phyloP scores from a whole-genome alignment of 225 moss, liverwort and hornwort species.

The Bryoerythrophyllum caledonicum region DNA sequence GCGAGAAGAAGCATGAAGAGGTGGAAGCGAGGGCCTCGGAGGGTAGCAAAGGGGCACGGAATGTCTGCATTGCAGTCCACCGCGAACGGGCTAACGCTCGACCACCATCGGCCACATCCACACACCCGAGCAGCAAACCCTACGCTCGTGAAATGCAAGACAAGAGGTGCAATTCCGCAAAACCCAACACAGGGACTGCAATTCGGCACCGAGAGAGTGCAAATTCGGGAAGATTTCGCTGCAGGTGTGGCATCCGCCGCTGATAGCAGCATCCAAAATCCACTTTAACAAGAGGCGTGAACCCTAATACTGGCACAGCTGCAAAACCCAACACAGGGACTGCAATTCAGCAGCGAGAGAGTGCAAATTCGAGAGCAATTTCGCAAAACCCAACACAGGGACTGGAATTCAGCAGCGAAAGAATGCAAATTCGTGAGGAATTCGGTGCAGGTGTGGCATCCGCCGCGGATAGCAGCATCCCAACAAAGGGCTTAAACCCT shows the following conservation, averaged over 20 bases:
- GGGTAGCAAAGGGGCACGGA: background rate
- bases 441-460: background rate
- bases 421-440: background rate
- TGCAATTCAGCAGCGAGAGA: too few species aligned
- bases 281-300: background rate
- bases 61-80: conserved; percentile 21
- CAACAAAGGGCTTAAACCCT: background rate
- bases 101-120: background rate
- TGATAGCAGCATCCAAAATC: background rate
- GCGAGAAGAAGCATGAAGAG: conserved; percentile 22
- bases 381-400: background rate
- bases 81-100: background rate
- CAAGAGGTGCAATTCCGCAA: background rate
- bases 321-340: background rate
- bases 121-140: background rate
- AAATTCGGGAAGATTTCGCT: background rate
- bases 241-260: background rate
- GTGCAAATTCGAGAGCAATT: background rate
- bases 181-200: background rate
- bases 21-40: background rate
- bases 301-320: background rate
- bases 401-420: too few species aligned
- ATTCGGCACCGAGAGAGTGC: background rate
- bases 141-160: background rate
- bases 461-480: background rate